Base-by-base conservation (phyloP, 2,329 filamentous ascomycete species). In the Apiospora pterosperma region DNA sequence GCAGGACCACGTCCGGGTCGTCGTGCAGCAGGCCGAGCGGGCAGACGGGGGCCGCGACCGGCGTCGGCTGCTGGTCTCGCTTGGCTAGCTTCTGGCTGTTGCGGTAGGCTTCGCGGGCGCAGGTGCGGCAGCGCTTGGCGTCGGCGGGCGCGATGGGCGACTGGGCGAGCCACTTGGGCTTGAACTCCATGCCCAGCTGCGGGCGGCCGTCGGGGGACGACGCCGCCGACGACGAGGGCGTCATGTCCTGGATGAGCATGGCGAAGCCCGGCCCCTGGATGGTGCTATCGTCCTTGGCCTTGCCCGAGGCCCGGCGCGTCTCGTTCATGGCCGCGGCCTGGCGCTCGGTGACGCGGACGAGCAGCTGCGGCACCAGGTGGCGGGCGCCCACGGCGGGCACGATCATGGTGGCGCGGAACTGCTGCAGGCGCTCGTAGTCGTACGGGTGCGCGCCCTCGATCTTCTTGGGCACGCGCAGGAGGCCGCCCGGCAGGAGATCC, bases 121-220 rank as follows among this genome's bases (percentile, higher is more conserved):
- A 96, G 42, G 90, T 93, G 36, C 92, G 87, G 77, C 92, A 96
- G 61, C 90, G 83, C 61, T 81, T 84, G 44, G 90, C 85, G 34
- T 79, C 76, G 0, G 73, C 31, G 1, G 92, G 92, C 0, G 92
- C 91, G 41, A 86, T 88, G 4, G 89, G 91, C 2, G 91, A 94
- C 74, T 93, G 91, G 10, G 84, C 79, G 31, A 96, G 84, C 92
- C 92, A 96, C 77, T 96, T 96, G 16, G 92, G 92, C 75, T 96
- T 96, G 78, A 95, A 90, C 74, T 95, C 91, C 64, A 92, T 79
- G 36, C 91, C 67, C 14, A 65, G 74, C 6, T 76, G 70, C 44
- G 66, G 59, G 41, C 11, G 12, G 75, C 59, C 23, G 68, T 66
- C 28, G 81, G 79, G 28, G n/a, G n/a, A n/a, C n/a, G n/a, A n/a